These are phyloP conservation scores for Castanopsis chinensis DNA, from an alignment of 306 rosid genomes.

Conservation along the genomic window DNA sequence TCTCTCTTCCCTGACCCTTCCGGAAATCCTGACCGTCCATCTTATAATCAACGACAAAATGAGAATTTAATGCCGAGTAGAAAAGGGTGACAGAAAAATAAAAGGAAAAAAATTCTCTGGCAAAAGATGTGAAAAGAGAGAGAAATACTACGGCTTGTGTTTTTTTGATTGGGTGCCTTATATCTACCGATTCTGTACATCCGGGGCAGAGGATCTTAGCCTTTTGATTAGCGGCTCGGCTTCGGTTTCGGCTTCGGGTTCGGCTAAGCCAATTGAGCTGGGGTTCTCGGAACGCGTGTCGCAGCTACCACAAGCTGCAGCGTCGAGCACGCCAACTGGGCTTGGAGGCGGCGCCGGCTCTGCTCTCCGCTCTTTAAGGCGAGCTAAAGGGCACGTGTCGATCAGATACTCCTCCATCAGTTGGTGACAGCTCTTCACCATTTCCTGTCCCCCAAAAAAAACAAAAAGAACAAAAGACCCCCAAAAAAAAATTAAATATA, in stretches of 20 bases:
- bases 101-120: conserved; percentile 20
- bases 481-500: not conserved
- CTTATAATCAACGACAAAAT: conserved; percentile 23
- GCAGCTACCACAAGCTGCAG: conserved; percentile 52
- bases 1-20: conserved; percentile 5
- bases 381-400: conserved; percentile 55
- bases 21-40: conserved; percentile 34
- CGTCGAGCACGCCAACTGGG: conserved; percentile 74
- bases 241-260: conserved; percentile 10
- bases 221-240: conserved; percentile 47
- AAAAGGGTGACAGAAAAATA: not conserved
- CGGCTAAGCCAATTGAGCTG: conserved; percentile 21
- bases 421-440: conserved; percentile 80
- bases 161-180: not conserved
- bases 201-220: conserved; percentile 36
- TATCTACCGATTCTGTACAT: conserved; percentile 36
- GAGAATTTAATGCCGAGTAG: conserved; percentile 12
- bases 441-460: conserved; percentile 51
- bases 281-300: conserved; percentile 48
- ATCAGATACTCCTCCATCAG: conserved; percentile 64
- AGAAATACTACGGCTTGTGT: not conserved
- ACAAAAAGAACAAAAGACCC: conserved; percentile 9
- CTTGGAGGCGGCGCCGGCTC: conserved; percentile 48
- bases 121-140: conserved; percentile 14
- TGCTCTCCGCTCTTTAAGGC: conserved; percentile 18